Evolutionary conservation across 1,284 basidiomycete genomes (phyloP).

Genomic region (Ganoderma multipileum): DNA sequence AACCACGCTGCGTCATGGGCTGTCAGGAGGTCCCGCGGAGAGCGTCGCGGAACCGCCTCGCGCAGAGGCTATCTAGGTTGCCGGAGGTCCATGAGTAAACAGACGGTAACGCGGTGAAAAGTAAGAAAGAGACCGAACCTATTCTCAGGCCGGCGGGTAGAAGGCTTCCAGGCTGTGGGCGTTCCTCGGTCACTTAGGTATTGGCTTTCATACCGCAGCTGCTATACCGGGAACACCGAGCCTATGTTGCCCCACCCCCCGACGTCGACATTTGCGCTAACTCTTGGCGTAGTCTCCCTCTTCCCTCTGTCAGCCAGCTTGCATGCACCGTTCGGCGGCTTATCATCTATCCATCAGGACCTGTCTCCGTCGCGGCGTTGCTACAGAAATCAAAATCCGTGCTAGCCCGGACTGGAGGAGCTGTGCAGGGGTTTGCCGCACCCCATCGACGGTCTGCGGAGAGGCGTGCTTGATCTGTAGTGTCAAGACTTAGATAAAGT

Average conservation of each 20-base stretch:
- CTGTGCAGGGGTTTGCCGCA: constrained; percentile 26
- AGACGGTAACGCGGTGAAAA: constrained; percentile 8
- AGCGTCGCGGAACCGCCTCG: constrained; percentile 6
- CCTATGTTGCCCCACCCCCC: background rate
- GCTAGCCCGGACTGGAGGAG: constrained; percentile 16
- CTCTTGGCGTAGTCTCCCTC: background rate
- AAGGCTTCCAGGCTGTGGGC: constrained; percentile 19
- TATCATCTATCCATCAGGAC: constrained; percentile 26
- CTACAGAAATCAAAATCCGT: constrained; percentile 24
- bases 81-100: constrained; percentile 25
- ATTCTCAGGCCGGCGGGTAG: constrained; percentile 22
- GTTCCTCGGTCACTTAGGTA: constrained; percentile 14
- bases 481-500: constrained; percentile 9
- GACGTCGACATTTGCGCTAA: background rate
- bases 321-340: background rate
- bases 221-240: constrained; percentile 19
- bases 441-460: constrained; percentile 14
- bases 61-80: constrained; percentile 27
- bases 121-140: constrained; percentile 23
- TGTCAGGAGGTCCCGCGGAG: constrained; percentile 18
- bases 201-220: constrained; percentile 20
- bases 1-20: constrained; percentile 19
- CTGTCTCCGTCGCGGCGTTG: constrained; percentile 22
- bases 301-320: background rate
- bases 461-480: constrained; percentile 24